Base-by-base conservation (phyloP, 768 basidiomycete species). In the Strobilomyces confusus region DNA sequence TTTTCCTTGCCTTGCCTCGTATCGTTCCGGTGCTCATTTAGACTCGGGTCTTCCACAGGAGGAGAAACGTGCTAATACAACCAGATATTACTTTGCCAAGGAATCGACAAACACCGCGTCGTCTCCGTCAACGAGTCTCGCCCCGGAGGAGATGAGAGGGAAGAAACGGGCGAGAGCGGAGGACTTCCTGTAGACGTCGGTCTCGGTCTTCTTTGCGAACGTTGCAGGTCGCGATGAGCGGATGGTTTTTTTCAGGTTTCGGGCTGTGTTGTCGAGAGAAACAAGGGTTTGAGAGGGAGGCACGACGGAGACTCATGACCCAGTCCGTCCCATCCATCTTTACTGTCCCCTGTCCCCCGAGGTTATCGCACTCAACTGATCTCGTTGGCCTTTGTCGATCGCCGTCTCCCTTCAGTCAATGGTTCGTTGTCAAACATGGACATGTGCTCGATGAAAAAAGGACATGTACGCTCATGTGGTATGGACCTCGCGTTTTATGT, bases 151-250 rank as follows among this genome's bases (percentile, higher is more conserved):
- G 63, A 73, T 79, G 46, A 80, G 87, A 58, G 89, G 90, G 44
- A 89, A 84, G 75, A 93, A 93, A 71, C 76, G 92, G 44, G 87
- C 90, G 44, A 77, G 89, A 59, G 92, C 92, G 30, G 90, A 92
- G 70, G 92, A 93, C 69, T 90, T 89, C 70, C 71, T 92, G 61
- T 91, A 71, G 64, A 46, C 54, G 63, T 69, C 57, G 66, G 62
- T 69, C 63, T 57, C 49, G 61, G 62, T 68, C 50, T 66, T 62
- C 57, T 67, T 62, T 62, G 59, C 50, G 51, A 53, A 34, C 50
- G 33, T 62, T 56, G 52, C 64, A 62, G 62, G 60, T 69, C 52
- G 63, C 64, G 56, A 62, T 60, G 59, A 65, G 66, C 63, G 55
- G 65, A 32, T 57, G 37, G 65, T 60, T 67, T 67, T 64, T 67